Evolutionary conservation across 805 yeast genomes (phyloP).

Genomic region (Sugiyamaella boreocaroliniensis): DNA sequence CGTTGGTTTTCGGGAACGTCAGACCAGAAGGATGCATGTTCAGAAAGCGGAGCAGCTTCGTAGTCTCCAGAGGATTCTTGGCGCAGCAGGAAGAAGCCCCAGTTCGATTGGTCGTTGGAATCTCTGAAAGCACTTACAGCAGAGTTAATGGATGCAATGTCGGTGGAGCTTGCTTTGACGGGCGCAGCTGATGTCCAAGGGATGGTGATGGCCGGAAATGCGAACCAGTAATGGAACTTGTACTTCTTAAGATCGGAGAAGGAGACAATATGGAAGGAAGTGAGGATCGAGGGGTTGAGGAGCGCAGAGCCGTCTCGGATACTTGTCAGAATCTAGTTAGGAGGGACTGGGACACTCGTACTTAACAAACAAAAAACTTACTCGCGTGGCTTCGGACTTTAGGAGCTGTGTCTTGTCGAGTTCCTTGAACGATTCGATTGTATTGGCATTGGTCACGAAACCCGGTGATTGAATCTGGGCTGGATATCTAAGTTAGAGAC

Average conservation of each 20-base stretch:
- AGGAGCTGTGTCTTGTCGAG: constrained; percentile 57
- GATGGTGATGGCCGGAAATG: constrained; percentile 59
- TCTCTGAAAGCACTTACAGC: constrained; percentile 13
- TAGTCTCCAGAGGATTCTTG: constrained; percentile 13
- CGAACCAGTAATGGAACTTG: constrained; percentile 84
- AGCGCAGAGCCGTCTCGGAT: constrained; percentile 34
- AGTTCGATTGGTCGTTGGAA: constrained; percentile 11
- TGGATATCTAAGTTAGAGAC: constrained; percentile 1
- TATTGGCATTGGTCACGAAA: constrained; percentile 56
- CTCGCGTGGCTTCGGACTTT: constrained; percentile 32
- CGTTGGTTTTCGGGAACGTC: constrained; percentile 8
- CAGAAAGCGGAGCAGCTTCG: constrained; percentile 12
- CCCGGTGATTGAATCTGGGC: constrained; percentile 31
- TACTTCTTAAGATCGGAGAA: constrained; percentile 88
- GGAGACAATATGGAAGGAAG: constrained; percentile 48
- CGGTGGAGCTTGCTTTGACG: background rate
- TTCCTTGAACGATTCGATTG: constrained; percentile 75
- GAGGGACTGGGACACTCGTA: background rate
- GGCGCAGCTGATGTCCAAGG: constrained; percentile 37
- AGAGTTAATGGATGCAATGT: background rate
- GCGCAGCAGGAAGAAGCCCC: constrained; percentile 29
- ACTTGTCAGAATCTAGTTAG: background rate
- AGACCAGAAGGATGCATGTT: constrained; percentile 20
- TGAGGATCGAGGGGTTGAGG: constrained; percentile 36
- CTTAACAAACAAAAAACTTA: background rate